These are phyloP conservation scores for Aspergillus sclerotioniger DNA, from an alignment of 495 filamentous ascomycete species.

Conservation along the genomic window DNA sequence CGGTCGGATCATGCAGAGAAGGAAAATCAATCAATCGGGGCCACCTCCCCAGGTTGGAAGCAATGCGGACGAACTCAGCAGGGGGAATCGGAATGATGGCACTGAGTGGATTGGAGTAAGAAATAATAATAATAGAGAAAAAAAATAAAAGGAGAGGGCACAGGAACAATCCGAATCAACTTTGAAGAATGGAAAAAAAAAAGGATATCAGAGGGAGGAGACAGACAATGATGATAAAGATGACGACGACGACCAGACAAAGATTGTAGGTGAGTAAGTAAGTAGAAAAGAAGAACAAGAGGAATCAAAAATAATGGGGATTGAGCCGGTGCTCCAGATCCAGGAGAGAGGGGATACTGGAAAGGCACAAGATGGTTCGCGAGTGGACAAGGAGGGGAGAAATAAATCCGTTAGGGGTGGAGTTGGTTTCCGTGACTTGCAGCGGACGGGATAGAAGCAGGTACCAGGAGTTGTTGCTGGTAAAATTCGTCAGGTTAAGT, in stretches of 20 bases:
- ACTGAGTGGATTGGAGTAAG: too few species aligned
- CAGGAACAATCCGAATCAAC: too few species aligned
- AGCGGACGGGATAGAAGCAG: conserved; percentile 11
- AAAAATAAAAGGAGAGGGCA: too few species aligned
- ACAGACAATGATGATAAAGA: too few species aligned
- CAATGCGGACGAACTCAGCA: neutral
- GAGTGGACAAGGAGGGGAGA: conserved; percentile 14
- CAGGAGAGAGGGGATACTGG: conserved; percentile 14
- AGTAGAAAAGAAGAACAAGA: neutral
- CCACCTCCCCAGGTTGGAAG: neutral
- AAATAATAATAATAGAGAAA: too few species aligned
- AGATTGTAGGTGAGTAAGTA: too few species aligned
- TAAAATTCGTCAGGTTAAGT: neutral
- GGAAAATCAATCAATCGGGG: conserved; percentile 1
- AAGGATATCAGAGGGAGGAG: neutral
- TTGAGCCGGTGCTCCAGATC: neutral
- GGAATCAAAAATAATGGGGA: conserved; percentile 1
- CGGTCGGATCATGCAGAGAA: conserved; percentile 6
- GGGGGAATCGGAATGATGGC: neutral
- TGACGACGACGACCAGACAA: too few species aligned
- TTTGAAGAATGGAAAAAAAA: too few species aligned
- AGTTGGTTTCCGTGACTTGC: conserved; percentile 24
- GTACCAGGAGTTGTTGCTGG: neutral
- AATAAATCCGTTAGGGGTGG: conserved; percentile 9
- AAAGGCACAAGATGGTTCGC: conserved; percentile 8